Evolutionary conservation across 1,139 yeast species (phyloP).

Genomic region (Geotrichum histeridarum): DNA sequence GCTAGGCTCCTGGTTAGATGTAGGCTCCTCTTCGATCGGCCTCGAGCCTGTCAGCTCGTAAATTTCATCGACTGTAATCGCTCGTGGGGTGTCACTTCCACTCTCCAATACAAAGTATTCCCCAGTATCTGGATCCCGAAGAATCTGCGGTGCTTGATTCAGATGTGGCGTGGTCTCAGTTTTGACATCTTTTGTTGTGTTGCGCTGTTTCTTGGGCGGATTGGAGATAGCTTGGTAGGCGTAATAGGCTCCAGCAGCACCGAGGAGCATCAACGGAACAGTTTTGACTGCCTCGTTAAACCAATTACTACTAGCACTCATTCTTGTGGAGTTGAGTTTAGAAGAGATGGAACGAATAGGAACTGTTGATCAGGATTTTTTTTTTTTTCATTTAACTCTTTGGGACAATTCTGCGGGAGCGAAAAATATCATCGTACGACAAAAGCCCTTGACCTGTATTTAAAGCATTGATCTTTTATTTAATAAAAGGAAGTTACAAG

Average conservation of each 20-base stretch:
- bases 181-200: background rate
- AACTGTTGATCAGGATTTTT: background rate
- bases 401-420: background rate
- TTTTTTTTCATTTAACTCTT: background rate
- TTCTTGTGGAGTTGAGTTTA: background rate
- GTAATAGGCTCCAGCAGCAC: slow-evolving; percentile 6
- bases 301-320: background rate
- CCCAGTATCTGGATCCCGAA: slow-evolving; percentile 14
- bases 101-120: slow-evolving; percentile 13
- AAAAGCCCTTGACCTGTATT: background rate
- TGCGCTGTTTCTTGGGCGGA: background rate
- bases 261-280: slow-evolving; percentile 2
- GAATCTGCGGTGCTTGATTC: slow-evolving; percentile 3
- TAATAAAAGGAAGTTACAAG: too few relatives aligned
- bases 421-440: background rate
- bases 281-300: background rate
- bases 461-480: background rate
- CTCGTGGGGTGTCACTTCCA: slow-evolving; percentile 5
- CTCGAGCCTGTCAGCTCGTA: slow-evolving; percentile 15
- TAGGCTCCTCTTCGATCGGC: slow-evolving; percentile 1
- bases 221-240: background rate
- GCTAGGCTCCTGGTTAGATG: background rate
- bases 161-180: background rate
- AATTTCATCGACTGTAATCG: slow-evolving; percentile 14
- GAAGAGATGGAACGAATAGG: background rate